Percentiles rank a stretch among this genome's conserved stretches.
Conservation (phyloP, 768 basidiomycete species). For the Wakefieldia striispora region DNA sequence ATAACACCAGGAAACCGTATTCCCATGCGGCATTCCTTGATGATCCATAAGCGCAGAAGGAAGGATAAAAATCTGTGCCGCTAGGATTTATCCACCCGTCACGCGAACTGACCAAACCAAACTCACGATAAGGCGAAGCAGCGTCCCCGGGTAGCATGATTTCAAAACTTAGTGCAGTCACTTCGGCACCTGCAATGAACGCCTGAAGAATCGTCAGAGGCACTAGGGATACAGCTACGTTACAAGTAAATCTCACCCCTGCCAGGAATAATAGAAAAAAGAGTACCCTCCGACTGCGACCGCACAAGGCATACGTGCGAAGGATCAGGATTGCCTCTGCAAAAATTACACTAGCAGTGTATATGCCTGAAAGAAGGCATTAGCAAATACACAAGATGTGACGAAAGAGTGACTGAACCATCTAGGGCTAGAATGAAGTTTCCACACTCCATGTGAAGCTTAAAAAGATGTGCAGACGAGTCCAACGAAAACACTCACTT, state of each 20-base stretch:
- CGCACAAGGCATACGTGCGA: conserved; percentile 28
- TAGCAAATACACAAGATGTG: background rate
- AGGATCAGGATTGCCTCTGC: conserved; percentile 23
- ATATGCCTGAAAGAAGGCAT: conserved; percentile 12
- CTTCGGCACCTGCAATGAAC: conserved; percentile 16
- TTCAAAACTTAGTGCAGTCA: conserved; percentile 2
- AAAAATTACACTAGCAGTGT: conserved; percentile 12
- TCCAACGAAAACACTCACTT: conserved; percentile 1
- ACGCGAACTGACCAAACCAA: background rate
- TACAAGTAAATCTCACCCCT: conserved; percentile 8
- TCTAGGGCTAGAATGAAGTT: conserved; percentile 15
- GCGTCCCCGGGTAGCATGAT: conserved; percentile 16
- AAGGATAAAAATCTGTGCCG: conserved; percentile 19
- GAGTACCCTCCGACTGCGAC: conserved; percentile 15
- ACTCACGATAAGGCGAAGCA: conserved; percentile 21
- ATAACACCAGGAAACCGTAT: conserved; percentile 16
- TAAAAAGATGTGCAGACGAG: background rate
- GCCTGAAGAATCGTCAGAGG: conserved; percentile 1
- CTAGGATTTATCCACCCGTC: background rate
- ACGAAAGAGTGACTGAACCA: conserved; percentile 3
- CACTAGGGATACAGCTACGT: too few relatives aligned
- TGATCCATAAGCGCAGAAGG: conserved; percentile 12
- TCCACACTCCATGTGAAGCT: conserved; percentile 16
- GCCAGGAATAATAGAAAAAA: conserved; percentile 17
- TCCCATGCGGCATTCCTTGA: conserved; percentile 15